phyloP scores from a whole-genome alignment of 2,329 filamentous ascomycete species.

The Pseudocercospora macadamiae region DNA sequence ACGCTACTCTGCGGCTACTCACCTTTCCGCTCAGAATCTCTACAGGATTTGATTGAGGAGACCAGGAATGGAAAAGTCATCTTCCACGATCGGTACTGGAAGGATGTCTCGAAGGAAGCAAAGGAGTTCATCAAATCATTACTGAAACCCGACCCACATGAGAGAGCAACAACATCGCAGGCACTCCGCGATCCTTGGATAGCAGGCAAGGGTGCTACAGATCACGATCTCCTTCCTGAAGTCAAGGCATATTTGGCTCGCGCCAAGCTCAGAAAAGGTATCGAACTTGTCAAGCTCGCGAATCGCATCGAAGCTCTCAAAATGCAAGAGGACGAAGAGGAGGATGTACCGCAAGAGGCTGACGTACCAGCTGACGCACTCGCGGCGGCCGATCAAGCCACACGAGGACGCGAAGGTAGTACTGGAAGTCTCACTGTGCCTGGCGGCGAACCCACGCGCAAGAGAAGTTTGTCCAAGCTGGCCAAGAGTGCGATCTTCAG shows the following conservation, averaged over 20 bases:
- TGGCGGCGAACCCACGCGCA: conserved; percentile 38
- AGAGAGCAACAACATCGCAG: conserved; percentile 69
- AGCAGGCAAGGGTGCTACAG: conserved; percentile 84
- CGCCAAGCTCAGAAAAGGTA: conserved; percentile 86
- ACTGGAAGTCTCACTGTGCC: conserved; percentile 27
- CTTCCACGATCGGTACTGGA: conserved; percentile 98
- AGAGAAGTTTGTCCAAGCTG: conserved; percentile 60
- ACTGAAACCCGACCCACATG: conserved; percentile 75
- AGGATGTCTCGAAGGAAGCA: conserved; percentile 90
- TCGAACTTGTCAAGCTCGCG: conserved; percentile 92
- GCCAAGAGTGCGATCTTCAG: conserved; percentile 80
- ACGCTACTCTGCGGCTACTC: conserved; percentile 97
- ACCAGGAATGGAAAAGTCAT: conserved; percentile 81
- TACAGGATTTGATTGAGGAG: conserved; percentile 91
- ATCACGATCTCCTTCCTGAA: conserved; percentile 96
- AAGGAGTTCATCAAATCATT: conserved; percentile 90
- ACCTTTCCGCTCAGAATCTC: conserved; percentile 92
- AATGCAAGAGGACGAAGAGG: conserved; percentile 87
- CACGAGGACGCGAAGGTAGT: conserved; percentile 16
- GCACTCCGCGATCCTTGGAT: conserved; percentile 64
- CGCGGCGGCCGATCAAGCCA: conserved; percentile 56
- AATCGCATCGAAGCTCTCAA: conserved; percentile 95
- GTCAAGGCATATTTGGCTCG: conserved; percentile 93
- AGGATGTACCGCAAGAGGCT: conserved; percentile 62
- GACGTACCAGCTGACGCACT: conserved; percentile 66